Evolutionary conservation across 768 basidiomycete species (phyloP).

Genomic region (Lactifluus hygrophoroides): DNA sequence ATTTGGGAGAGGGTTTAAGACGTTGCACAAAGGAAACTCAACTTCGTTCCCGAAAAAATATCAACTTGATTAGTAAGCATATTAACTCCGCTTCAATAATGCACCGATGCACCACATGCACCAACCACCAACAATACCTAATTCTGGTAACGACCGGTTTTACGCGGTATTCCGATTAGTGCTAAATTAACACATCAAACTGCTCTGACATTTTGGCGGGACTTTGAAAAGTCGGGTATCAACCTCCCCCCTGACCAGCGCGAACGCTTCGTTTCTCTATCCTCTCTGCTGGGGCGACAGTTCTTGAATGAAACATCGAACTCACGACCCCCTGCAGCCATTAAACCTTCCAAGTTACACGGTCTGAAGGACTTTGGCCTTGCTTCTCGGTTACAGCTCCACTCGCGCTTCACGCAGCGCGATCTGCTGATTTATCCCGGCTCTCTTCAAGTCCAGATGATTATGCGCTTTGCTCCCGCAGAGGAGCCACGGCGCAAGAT

Average conservation of each 20-base stretch:
- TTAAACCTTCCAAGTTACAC: slow-evolving; percentile 58
- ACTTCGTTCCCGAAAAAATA: too few species aligned
- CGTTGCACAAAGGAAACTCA: too few species aligned
- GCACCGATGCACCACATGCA: too few species aligned
- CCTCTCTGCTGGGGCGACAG: slow-evolving; percentile 78
- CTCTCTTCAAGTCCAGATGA: slow-evolving; percentile 87
- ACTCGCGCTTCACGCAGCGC: slow-evolving; percentile 68
- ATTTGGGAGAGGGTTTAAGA: too few species aligned
- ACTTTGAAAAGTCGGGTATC: slow-evolving; percentile 97
- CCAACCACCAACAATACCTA: too few species aligned
- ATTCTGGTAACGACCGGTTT: too few species aligned
- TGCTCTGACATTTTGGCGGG: slow-evolving; percentile 88
- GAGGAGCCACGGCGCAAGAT: slow-evolving; percentile 70
- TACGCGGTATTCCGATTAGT: too few species aligned
- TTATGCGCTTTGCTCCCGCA: slow-evolving; percentile 79
- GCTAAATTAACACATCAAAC: too few species aligned
- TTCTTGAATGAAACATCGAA: slow-evolving; percentile 66
- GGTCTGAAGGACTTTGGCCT: slow-evolving; percentile 72
- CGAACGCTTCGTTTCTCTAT: slow-evolving; percentile 77
- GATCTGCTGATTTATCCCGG: slow-evolving; percentile 76
- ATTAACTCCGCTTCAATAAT: too few species aligned
- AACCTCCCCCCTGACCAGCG: slow-evolving; percentile 73
- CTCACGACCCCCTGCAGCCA: slow-evolving; percentile 55
- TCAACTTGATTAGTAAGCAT: too few species aligned
- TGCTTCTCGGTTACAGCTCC: slow-evolving; percentile 63